Base-by-base conservation (phyloP, 2,329 filamentous ascomycete genomes). In the Microdochium bolleyi region DNA sequence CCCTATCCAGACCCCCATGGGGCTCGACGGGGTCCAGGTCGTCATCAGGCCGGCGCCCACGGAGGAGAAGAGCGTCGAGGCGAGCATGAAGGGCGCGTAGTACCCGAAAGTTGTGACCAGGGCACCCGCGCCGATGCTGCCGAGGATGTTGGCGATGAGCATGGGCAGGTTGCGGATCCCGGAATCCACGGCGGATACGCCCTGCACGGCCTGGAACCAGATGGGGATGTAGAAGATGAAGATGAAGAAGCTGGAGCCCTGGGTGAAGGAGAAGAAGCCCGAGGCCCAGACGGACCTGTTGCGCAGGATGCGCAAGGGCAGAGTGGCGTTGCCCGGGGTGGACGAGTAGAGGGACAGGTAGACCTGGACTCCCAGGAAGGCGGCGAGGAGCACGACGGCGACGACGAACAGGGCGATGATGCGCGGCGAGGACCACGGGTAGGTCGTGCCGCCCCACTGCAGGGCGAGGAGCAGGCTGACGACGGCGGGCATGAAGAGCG, bases 401-500 rank as follows among this genome's bases (percentile, higher is more conserved):
- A 67, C 51, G 37, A 67, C 62, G 41, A 71, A 60, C 5, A 71
- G 61, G 3, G 60, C 62, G 50, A 71, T 64, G 51, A 69, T 63
- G 25, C 64, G 66, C 9, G 61, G 64, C 49, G 61, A 60, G 21
- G 53, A 60, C 70, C 70, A 73, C 1, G 64, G 27, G 51, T 71
- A 70, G 24, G 56, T 62, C 4, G 60, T 62, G 8, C 70, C 71
- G 22, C 71, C 71, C 73, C 72, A 78, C 53, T 76, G 73, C 1
- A 78, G 64, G 3, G 75, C 75, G 10, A 78, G 63, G 1, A 77
- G 57, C 13, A 77, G 67, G 53, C 72, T 76, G 49, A 76, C 62
- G 44, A 75, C 67, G 19, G 70, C 55, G 10, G 62, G 59, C 52
- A 66, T 59, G 54, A 66, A 61, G 37, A 64, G 44, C 1, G 61